Conservation (phyloP, 1,284 basidiomycete genomes). For the Melampsora larici-populina region DNA sequence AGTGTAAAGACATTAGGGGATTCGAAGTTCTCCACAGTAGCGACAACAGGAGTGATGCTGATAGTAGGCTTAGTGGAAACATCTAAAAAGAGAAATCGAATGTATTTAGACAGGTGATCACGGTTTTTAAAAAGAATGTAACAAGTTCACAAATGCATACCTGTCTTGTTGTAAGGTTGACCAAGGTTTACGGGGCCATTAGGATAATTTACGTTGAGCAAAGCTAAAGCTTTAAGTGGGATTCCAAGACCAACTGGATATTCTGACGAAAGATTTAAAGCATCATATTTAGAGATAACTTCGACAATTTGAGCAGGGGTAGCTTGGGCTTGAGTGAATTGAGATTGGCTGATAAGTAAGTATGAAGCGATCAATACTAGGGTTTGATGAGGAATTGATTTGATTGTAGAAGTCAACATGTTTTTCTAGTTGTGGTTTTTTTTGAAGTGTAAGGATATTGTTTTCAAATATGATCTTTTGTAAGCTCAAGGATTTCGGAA, state of each 20-base stretch:
- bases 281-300: not conserved
- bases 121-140: not conserved
- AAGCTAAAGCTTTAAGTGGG: constrained; percentile 17
- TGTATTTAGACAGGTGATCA: not conserved
- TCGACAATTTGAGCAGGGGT: not conserved
- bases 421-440: too few species aligned
- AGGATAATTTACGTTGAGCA: constrained; percentile 30
- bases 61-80: constrained; percentile 21
- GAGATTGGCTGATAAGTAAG: not conserved
- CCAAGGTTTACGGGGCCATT: not conserved
- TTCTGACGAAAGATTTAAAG: not conserved
- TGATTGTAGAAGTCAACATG: too few species aligned
- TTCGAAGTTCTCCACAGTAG: constrained; percentile 2
- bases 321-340: not conserved
- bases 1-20: constrained; percentile 22
- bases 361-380: too few species aligned
- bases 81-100: not conserved
- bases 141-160: not conserved
- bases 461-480: too few species aligned
- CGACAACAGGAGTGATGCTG: not conserved
- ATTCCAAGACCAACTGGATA: constrained; percentile 37
- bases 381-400: too few species aligned
- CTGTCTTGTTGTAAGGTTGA: constrained; percentile 3
- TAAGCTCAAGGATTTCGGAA: too few species aligned
- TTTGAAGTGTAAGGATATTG: too few species aligned